Evolutionary conservation across 495 filamentous ascomycete genomes (phyloP).

Genomic region (Mytilinidion resinicola): DNA sequence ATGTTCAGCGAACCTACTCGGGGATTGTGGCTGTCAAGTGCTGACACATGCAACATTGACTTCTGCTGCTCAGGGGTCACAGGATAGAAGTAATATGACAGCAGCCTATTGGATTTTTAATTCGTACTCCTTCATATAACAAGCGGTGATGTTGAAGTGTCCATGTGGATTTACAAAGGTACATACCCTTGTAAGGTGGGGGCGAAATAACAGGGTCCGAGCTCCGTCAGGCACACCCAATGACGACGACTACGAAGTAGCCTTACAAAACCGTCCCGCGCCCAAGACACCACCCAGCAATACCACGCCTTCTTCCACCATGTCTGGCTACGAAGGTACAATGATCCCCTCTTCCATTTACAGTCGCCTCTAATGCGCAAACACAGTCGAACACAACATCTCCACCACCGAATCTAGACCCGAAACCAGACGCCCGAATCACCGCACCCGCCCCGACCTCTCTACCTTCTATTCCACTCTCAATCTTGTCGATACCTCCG

Average conservation of each 20-base stretch:
- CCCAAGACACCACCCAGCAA: not conserved
- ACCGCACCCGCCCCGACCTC: slow-evolving; percentile 66
- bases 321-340: slow-evolving; percentile 40
- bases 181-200: too few relatives aligned
- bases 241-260: slow-evolving; percentile 3
- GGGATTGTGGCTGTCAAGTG: too few relatives aligned
- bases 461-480: slow-evolving; percentile 81
- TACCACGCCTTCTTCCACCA: slow-evolving; percentile 2
- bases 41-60: too few relatives aligned
- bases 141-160: too few relatives aligned
- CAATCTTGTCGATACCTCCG: slow-evolving; percentile 52
- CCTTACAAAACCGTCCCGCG: not conserved
- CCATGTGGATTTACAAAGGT: too few relatives aligned
- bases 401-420: slow-evolving; percentile 28
- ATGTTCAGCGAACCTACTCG: too few relatives aligned
- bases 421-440: slow-evolving; percentile 38
- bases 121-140: too few relatives aligned
- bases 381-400: slow-evolving; percentile 82
- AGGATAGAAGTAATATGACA: too few relatives aligned
- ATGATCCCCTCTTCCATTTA: not conserved
- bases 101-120: too few relatives aligned
- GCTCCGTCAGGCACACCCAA: not conserved
- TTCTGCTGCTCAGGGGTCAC: too few relatives aligned
- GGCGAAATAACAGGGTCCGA: not conserved
- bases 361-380: slow-evolving; percentile 1